Base-by-base conservation (phyloP, 2,329 filamentous ascomycete genomes). In the Pseudovirgaria hyperparasitica region DNA sequence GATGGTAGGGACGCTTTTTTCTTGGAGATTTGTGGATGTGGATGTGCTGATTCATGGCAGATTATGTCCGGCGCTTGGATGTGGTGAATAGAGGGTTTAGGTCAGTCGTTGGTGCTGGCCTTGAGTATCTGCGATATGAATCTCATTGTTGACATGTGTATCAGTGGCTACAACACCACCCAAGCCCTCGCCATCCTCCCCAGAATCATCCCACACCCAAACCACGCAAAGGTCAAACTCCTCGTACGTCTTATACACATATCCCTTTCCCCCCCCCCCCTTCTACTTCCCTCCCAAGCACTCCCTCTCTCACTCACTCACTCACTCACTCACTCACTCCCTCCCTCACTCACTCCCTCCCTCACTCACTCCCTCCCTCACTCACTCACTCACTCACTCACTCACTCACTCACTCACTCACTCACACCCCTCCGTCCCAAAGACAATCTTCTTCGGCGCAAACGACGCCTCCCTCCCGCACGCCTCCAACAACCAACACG, bases 21-120 rank as follows among this genome's bases (percentile, higher is more conserved):
- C 22, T 14, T 14, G 24, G 16, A 11, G 8, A n/a, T 15, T 22
- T 28, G 30, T 41, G 44, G 24, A 15, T 33, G 28, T 25, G n/a
- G n/a, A 6, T 17, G 16, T n/a, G 23, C 35, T 37, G 23, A 35
- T 27, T 11, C 19, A 23, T n/a, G 22, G 10, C 40, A 87, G 82
- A 69, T 30, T 86, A 82, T 46, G 70, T 72, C 26, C 73, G 87
- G 31, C 72, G 75, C 19, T 63, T 90, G 9, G 90, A 96, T 56
- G 72, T 96, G 24, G 61, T 96, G 42, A 93, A 94, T 52, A 72
- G 85, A 23, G 90, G 90, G 5, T 73, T 92, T 36, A 80, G 72
- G 42, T 71, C 12, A n/a, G 11, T 31, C 25, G 33, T 19, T 25
- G 29, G 28, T 19, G 19, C 30, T 19, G 3, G 19, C 23, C 17